phyloP scores from a whole-genome alignment of 2,329 filamentous ascomycete genomes.

The Camillea tinctor region DNA sequence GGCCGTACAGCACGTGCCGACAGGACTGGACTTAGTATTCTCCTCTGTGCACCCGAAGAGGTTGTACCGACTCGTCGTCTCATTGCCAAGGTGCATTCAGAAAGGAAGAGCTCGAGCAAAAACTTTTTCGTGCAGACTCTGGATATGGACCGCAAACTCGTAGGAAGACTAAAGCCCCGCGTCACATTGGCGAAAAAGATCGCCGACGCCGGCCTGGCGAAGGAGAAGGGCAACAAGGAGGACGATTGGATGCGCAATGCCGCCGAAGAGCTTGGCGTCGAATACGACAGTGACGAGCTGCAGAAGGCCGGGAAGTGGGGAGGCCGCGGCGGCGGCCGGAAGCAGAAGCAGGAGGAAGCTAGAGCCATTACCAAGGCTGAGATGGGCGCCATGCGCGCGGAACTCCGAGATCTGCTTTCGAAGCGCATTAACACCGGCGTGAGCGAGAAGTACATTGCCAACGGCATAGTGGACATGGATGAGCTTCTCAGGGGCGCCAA shows the following conservation, averaged over 20 bases:
- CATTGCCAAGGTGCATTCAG: conserved; percentile 81
- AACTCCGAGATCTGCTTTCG: conserved; percentile 68
- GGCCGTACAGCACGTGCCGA: conserved; percentile 88
- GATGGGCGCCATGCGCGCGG: conserved; percentile 65
- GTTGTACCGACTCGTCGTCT: conserved; percentile 80
- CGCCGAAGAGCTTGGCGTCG: conserved; percentile 89
- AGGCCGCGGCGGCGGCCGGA: conserved; percentile 70
- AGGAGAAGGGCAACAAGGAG: conserved; percentile 81
- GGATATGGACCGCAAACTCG: conserved; percentile 78
- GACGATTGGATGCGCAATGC: conserved; percentile 81
- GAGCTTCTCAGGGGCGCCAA: conserved; percentile 65
- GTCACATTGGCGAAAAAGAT: conserved; percentile 82
- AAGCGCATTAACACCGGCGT: conserved; percentile 83
- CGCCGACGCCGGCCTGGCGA: conserved; percentile 77
- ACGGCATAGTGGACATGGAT: conserved; percentile 80
- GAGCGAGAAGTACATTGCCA: conserved; percentile 80
- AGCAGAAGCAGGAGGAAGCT: conserved; percentile 72
- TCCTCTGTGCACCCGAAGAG: conserved; percentile 90
- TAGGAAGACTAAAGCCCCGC: conserved; percentile 72
- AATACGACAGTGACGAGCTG: conserved; percentile 88
- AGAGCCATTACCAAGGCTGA: conserved; percentile 70
- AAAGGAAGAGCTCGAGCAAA: conserved; percentile 47
- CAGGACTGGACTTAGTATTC: conserved; percentile 73
- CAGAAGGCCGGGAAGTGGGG: conserved; percentile 61
- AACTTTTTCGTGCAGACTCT: conserved; percentile 75